Evolutionary conservation across 257 asterid genomes (phyloP).

Genomic region (Scutellaria barbata): DNA sequence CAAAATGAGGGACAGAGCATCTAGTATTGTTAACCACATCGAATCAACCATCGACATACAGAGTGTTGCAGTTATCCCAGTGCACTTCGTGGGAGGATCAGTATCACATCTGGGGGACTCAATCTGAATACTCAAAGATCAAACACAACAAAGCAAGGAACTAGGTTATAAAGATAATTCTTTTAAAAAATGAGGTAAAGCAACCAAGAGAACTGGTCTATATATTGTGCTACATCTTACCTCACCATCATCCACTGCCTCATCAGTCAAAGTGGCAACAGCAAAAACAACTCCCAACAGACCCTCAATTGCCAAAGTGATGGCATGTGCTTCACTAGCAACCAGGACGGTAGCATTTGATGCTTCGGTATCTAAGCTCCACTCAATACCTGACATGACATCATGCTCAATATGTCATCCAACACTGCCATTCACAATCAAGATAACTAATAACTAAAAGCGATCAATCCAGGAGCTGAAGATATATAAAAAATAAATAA

Average conservation of each 20-base stretch:
- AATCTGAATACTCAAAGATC: slow-evolving; percentile 63
- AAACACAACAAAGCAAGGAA: slow-evolving; percentile 37
- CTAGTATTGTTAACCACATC: slow-evolving; percentile 88
- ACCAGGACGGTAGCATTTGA: slow-evolving; percentile 94
- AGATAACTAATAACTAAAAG: slow-evolving; percentile 24
- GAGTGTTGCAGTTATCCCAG: slow-evolving; percentile 76
- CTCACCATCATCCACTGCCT: slow-evolving; percentile 96
- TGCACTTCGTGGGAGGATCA: slow-evolving; percentile 63
- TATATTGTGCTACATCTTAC: slow-evolving; percentile 46
- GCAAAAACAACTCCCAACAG: slow-evolving; percentile 91
- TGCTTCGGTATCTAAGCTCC: slow-evolving; percentile 98
- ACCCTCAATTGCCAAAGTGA: slow-evolving; percentile 97
- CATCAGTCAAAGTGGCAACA: slow-evolving; percentile 97
- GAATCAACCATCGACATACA: slow-evolving; percentile 93
- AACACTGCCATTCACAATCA: slow-evolving; percentile 26
- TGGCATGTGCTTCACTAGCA: slow-evolving; percentile 99
- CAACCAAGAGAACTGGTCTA: slow-evolving; percentile 17
- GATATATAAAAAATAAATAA: too few relatives aligned
- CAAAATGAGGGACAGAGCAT: slow-evolving; percentile 89
- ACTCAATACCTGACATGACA: slow-evolving; percentile 76
- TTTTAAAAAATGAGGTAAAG: slow-evolving; percentile 15
- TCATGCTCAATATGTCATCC: slow-evolving; percentile 36
- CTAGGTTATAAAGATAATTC: slow-evolving; percentile 33
- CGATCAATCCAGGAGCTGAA: slow-evolving; percentile 19
- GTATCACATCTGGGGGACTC: slow-evolving; percentile 89